These are phyloP conservation scores for Eucommia ulmoides DNA, from an alignment of 257 asterid species.

Conservation along the genomic window DNA sequence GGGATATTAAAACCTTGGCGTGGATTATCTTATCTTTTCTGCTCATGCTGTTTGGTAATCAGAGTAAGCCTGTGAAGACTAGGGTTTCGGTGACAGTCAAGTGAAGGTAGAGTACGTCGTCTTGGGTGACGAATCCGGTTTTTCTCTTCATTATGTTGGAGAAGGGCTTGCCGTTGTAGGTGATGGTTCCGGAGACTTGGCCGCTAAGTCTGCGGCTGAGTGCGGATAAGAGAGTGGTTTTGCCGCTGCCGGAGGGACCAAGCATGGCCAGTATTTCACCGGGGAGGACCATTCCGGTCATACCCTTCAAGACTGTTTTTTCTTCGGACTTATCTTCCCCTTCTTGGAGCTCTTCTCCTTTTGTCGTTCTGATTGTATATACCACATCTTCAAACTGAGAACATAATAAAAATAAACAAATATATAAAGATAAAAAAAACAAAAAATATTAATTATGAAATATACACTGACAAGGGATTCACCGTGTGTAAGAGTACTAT, in stretches of 20 bases:
- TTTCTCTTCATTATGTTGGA: conserved; percentile 43
- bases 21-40: conserved; percentile 28
- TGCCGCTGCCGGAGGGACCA: conserved; percentile 93
- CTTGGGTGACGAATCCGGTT: conserved; percentile 81
- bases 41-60: conserved; percentile 34
- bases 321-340: conserved; percentile 24
- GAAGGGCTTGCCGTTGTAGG: conserved; percentile 51
- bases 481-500: no score
- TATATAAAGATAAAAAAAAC: no score
- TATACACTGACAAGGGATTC: no score
- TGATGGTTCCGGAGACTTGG: conserved; percentile 30
- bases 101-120: conserved; percentile 63
- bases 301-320: conserved; percentile 44
- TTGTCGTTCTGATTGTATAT: conserved; percentile 31
- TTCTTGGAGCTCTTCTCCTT: conserved; percentile 12
- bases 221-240: conserved; percentile 67
- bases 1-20: conserved; percentile 41
- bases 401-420: no score
- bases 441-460: no score
- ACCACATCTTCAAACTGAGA: conserved; percentile 61
- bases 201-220: conserved; percentile 59
- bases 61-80: conserved; percentile 51
- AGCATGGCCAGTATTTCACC: conserved; percentile 83
- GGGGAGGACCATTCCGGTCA: conserved; percentile 46
- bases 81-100: conserved; percentile 69